Evolutionary conservation across 768 basidiomycete genomes (phyloP), one percentile per base, ranked within the genome.

Genomic region (Pseudohyphozyma bogoriensis): DNA sequence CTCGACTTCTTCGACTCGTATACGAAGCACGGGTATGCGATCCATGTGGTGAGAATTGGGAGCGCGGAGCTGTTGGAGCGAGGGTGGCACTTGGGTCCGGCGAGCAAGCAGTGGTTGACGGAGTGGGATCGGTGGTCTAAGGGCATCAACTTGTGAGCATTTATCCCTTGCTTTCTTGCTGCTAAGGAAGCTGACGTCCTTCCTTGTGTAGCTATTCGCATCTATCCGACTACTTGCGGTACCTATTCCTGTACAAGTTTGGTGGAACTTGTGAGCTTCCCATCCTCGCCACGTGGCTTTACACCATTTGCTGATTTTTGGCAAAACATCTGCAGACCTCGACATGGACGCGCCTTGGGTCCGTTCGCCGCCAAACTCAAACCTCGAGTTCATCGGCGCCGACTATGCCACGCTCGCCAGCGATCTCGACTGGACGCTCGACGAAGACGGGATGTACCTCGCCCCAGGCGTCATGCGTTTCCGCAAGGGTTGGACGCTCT

Each of bases 371-470:
- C 62, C 62, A n/a, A 20, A 61, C 39, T 50, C 59, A 13, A 56
- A 59, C 6, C 36, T 67, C 57, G 59, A 67, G 60, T 64, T 51
- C 40, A 53, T 64, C 60, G 56, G 62, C 39, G 54, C 62, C 37
- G 62, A 59, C 32, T 39, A 50, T 26, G 50, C 59, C n/a, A 60
- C 62, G 24, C 35, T 61, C 20, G 59, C 60, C 7, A 35, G 31
- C 46, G 62, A 64, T 52, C 37, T 61, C 51, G 50, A 46, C n/a
- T 64, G 62, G 62, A 59, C 56, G 9, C 62, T 64, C 59, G 66
- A 67, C 66, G 65, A 67, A 37, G 57, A 60, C 28, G 65, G 65
- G 16, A 51, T 51, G 44, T 61, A 60, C 56, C 62, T 67, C 49
- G 59, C 65, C 1, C 59, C 55, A 1, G 45, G 54, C 32, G 56